A percentile compares a stretch with the other conserved stretches of the same genome.
Conservation (phyloP, 164 flowering plant genomes). For the Euptelea pleiosperma region DNA sequence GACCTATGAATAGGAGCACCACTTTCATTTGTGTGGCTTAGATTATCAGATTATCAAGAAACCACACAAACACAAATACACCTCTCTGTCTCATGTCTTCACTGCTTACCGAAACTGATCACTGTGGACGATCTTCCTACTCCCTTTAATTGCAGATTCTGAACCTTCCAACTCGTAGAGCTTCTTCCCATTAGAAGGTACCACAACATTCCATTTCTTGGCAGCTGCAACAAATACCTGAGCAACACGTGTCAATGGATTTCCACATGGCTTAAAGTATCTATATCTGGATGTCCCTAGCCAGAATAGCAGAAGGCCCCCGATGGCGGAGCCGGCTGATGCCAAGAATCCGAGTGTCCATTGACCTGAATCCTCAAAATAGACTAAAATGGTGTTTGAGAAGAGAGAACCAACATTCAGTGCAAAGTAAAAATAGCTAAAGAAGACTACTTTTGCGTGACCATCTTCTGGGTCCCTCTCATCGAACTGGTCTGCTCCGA, state of each 20-base stretch:
- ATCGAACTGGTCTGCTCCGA: slow-evolving; percentile 87
- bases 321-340: slow-evolving; percentile 50
- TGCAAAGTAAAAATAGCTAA: slow-evolving; percentile 76
- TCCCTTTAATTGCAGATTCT: slow-evolving; percentile 74
- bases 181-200: slow-evolving; percentile 26
- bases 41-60: too few relatives aligned
- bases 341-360: slow-evolving; percentile 78
- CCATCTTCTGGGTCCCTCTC: slow-evolving; percentile 35
- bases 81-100: too few relatives aligned
- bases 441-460: slow-evolving; percentile 48
- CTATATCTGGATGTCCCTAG: slow-evolving; percentile 47
- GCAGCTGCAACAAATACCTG: slow-evolving; percentile 69
- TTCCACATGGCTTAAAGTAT: slow-evolving; percentile 61
- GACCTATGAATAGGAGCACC: too few relatives aligned
- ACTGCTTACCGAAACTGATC: slow-evolving; percentile 47
- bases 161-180: slow-evolving; percentile 68
- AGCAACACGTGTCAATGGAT: slow-evolving; percentile 72
- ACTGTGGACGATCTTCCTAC: slow-evolving; percentile 69
- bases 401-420: slow-evolving; percentile 73
- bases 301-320: slow-evolving; percentile 46
- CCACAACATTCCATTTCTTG: slow-evolving; percentile 44
- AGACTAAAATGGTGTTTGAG: slow-evolving; percentile 82
- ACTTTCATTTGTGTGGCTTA: too few relatives aligned
- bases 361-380: slow-evolving; percentile 66
- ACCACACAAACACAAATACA: too few relatives aligned